Base-by-base conservation (phyloP, 805 yeast species). In the Cyberlindnera mycetangii region DNA sequence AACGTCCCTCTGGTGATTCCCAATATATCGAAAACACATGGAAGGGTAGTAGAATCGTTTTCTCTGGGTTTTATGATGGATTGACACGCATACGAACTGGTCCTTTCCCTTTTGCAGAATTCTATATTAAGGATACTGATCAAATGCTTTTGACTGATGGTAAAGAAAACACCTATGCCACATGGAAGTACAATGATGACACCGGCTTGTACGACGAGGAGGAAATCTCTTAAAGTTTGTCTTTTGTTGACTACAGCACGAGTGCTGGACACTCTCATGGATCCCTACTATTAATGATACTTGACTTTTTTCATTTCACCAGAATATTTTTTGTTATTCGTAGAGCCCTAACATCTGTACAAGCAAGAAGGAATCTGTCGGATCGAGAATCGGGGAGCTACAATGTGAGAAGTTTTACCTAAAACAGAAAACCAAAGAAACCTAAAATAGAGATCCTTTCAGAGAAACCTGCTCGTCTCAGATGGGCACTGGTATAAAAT, bases 121-220 rank as follows among this genome's bases (percentile, higher is more conserved):
- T 40, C 21, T 22, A 22, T 10, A 28, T 40, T 14, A 40, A 33
- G 30, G 44, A 40, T 12, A 24, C 34, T 3, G 30, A 34, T 12
- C 39, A 40, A 19, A 16, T 17, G 12, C 24, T 40, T 6, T 3
- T 18, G n/a, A 40, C 44, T 5, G 28, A 40, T 20, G 44, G 39
- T 5, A 25, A 16, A 14, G 44, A 27, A 9, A 25, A 34, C 33
- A 40, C 44, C 5, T 40, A 15, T 28, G 33, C 34, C 3, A 8
- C 39, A 3, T 40, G 44, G 44, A 40, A 25, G 19, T 40, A 33
- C 25, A 33, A 40, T 22, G 34, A 40, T 5, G 44, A 40, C 3
- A 34, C 33, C 10, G 44, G 37, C 7, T 19, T 17, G 15, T 40
- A 27, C 25, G 39, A 40, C 16, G 30, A 17, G 17, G 34, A 37